Evolutionary conservation across 2,329 filamentous ascomycete species (phyloP).

Genomic region (Ramularia collo-cygni): DNA sequence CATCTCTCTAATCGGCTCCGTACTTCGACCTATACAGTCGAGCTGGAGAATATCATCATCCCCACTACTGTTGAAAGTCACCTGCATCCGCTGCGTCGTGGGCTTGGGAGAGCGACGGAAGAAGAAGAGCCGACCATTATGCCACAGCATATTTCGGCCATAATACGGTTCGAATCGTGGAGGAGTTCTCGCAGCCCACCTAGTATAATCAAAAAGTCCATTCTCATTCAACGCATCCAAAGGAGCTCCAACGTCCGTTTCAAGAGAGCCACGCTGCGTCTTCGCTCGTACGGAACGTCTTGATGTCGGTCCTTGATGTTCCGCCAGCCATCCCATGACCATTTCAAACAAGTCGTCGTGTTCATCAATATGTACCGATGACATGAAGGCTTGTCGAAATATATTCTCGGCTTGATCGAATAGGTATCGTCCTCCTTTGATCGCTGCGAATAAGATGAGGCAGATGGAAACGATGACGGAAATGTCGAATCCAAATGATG

Average conservation of each 20-base stretch:
- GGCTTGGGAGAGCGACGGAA: conserved; percentile 34
- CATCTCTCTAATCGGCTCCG: conserved; percentile 43
- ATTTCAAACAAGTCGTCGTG: conserved; percentile 38
- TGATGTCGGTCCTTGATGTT: conserved; percentile 33
- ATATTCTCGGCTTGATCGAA: conserved; percentile 26
- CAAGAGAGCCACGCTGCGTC: conserved; percentile 32
- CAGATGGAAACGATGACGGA: conserved; percentile 40
- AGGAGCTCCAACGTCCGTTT: conserved; percentile 30
- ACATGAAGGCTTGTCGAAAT: conserved; percentile 36
- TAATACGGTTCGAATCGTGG: conserved; percentile 45
- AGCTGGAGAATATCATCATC: conserved; percentile 39
- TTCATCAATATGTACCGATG: conserved; percentile 40
- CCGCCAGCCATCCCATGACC: conserved; percentile 39
- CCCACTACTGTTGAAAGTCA: conserved; percentile 18
- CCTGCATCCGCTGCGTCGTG: conserved; percentile 23
- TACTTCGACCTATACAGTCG: conserved; percentile 42
- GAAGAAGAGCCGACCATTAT: conserved; percentile 37
- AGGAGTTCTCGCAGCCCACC: conserved; percentile 42
- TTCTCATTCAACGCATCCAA: conserved; percentile 33
- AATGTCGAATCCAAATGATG: conserved; percentile 42
- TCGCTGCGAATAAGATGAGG: conserved; percentile 36
- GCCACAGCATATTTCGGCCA: conserved; percentile 39
- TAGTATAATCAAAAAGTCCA: conserved; percentile 45
- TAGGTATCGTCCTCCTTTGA: conserved; percentile 33
- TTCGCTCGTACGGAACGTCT: conserved; percentile 35